phyloP scores from a whole-genome alignment of 441 rosid species.

The Hypseocharis bilobata region DNA sequence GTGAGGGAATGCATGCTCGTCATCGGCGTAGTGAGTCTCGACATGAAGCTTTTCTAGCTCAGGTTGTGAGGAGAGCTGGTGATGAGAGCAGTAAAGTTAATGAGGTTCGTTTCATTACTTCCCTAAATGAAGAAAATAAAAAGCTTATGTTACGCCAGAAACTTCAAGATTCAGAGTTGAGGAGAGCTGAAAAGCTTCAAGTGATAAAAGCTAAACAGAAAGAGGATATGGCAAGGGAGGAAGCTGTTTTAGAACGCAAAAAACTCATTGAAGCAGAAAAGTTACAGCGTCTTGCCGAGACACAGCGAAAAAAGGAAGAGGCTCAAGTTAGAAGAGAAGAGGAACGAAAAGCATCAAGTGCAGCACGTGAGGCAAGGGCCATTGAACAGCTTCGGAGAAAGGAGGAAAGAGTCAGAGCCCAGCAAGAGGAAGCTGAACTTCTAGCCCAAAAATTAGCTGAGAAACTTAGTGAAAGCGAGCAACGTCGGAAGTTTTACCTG shows the following conservation, averaged over 20 bases:
- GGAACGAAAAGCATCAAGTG: conserved; percentile 75
- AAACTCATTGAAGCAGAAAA: conserved; percentile 75
- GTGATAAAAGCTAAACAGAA: conserved; percentile 60
- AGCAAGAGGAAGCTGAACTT: conserved; percentile 81
- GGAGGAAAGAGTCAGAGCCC: conserved; percentile 74
- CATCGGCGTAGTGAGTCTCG: conserved; percentile 67
- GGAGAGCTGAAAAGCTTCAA: conserved; percentile 72
- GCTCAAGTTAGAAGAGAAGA: conserved; percentile 81
- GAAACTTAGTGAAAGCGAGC: conserved; percentile 68
- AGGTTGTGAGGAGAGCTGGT: conserved; percentile 80
- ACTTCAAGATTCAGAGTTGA: conserved; percentile 63
- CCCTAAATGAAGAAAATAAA: conserved; percentile 74
- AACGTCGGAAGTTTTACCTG: conserved; percentile 62
- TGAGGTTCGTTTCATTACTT: conserved; percentile 77
- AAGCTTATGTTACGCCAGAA: conserved; percentile 72
- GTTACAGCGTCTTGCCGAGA: conserved; percentile 73
- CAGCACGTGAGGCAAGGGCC: conserved; percentile 72
- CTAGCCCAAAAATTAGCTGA: conserved; percentile 71
- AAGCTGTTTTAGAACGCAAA: conserved; percentile 68
- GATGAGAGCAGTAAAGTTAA: conserved; percentile 80
- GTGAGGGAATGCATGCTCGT: conserved; percentile 76
- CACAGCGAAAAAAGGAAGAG: conserved; percentile 70
- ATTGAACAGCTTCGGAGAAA: conserved; percentile 63
- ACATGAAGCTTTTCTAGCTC: conserved; percentile 73
- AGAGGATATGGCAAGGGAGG: conserved; percentile 77